A percentile compares a stretch with the other conserved stretches of the same genome.
phyloP scores from a whole-genome alignment of 768 basidiomycete genomes.

The Tremella mesenterica region DNA sequence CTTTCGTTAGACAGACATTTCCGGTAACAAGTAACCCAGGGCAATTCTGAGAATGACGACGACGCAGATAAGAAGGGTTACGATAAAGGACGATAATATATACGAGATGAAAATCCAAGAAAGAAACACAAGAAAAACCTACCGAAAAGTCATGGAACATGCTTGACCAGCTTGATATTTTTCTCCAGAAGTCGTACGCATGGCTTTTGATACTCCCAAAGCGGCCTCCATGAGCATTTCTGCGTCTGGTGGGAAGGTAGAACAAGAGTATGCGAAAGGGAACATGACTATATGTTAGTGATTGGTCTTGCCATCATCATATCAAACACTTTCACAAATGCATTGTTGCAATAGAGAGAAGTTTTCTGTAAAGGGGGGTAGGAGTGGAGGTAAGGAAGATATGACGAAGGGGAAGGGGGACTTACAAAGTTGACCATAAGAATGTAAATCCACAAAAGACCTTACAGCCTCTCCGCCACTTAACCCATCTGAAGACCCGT shows the following conservation, averaged over 20 bases:
- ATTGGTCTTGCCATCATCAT: not conserved
- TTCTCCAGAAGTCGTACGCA: constrained; percentile 54
- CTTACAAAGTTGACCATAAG: constrained; percentile 75
- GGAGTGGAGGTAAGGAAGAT: constrained; percentile 49
- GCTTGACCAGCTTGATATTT: constrained; percentile 51
- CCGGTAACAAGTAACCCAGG: too few relatives aligned
- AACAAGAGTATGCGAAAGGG: constrained; percentile 67
- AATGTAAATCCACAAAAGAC: constrained; percentile 66
- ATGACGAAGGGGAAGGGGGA: constrained; percentile 9
- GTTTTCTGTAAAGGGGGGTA: constrained; percentile 66
- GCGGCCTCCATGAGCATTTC: constrained; percentile 69
- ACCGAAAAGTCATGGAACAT: constrained; percentile 43
- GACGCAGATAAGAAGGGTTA: too few relatives aligned
- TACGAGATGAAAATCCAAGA: too few relatives aligned
- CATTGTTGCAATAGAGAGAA: constrained; percentile 56
- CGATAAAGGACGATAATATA: too few relatives aligned
- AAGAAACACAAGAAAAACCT: constrained; percentile 5
- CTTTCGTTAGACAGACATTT: too few relatives aligned
- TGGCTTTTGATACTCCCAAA: constrained; percentile 56
- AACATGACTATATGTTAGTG: constrained; percentile 54
- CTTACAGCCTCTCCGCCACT: constrained; percentile 45
- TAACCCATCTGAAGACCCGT: constrained; percentile 24
- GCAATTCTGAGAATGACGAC: not conserved
- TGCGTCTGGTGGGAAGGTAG: constrained; percentile 56
- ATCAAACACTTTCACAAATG: too few relatives aligned